Evolutionary conservation across 257 asterid genomes (phyloP).

Genomic region (Schizonepeta tenuifolia): DNA sequence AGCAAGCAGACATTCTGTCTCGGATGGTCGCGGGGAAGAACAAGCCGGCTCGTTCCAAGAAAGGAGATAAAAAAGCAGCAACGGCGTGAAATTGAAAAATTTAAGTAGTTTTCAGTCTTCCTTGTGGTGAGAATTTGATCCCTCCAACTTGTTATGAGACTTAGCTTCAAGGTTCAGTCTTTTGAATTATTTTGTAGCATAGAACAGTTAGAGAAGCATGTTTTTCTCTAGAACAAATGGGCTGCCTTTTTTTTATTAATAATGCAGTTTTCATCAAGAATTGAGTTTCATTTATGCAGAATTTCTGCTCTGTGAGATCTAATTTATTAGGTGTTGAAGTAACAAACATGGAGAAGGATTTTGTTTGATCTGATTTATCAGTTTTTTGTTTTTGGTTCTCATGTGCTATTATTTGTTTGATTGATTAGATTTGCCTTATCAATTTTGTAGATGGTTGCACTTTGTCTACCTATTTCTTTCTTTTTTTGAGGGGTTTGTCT

Average conservation of each 20-base stretch:
- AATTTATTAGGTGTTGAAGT: slow-evolving; percentile 19
- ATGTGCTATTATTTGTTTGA: slow-evolving; percentile 1
- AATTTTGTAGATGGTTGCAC: background rate
- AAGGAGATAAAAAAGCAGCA: slow-evolving; percentile 57
- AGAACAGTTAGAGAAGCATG: slow-evolving; percentile 8
- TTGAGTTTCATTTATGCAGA: slow-evolving; percentile 6
- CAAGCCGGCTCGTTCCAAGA: slow-evolving; percentile 47
- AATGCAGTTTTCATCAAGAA: slow-evolving; percentile 26
- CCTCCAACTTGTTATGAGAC: slow-evolving; percentile 18
- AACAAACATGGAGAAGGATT: slow-evolving; percentile 23
- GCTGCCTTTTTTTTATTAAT: slow-evolving; percentile 18
- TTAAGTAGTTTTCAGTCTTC: slow-evolving; percentile 3
- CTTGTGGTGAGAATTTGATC: slow-evolving; percentile 38
- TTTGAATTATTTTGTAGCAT: slow-evolving; percentile 4
- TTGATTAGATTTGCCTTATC: background rate
- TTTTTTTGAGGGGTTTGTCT: no score
- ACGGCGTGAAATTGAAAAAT: slow-evolving; percentile 32
- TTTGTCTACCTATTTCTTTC: background rate
- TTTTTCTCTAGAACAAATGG: slow-evolving; percentile 11
- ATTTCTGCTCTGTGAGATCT: background rate
- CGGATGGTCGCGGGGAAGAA: slow-evolving; percentile 61
- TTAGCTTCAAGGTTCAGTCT: slow-evolving; percentile 1
- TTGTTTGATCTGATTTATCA: slow-evolving; percentile 8
- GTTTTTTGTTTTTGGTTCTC: background rate
- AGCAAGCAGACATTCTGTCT: slow-evolving; percentile 83